These are phyloP conservation scores for Cynara cardunculus DNA, from an alignment of 129 eudicot genomes.

Conservation along the genomic window DNA sequence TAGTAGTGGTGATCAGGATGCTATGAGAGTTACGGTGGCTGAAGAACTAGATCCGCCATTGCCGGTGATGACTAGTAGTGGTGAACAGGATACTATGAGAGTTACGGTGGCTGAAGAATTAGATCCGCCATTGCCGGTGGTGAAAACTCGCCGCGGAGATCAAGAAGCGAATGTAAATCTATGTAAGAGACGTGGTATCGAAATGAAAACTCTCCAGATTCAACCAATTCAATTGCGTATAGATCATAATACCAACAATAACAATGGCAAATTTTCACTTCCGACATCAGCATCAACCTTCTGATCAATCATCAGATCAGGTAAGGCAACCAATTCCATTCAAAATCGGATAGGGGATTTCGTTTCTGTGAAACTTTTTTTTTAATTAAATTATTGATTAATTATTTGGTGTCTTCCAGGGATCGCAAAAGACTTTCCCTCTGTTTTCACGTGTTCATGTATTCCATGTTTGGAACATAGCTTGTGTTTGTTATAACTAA, in stretches of 20 bases:
- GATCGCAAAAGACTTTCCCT: constrained; percentile 17
- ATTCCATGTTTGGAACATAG: constrained; percentile 34
- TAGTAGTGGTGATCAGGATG: constrained; percentile 20
- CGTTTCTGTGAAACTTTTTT: not conserved
- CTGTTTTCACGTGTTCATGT: constrained; percentile 37
- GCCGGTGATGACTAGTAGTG: constrained; percentile 62
- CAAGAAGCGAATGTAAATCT: constrained; percentile 31
- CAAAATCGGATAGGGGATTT: not conserved
- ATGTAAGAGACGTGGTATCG: constrained; percentile 56
- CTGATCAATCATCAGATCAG: not conserved
- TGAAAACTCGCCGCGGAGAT: constrained; percentile 41
- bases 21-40: constrained; percentile 22
- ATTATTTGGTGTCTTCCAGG: constrained; percentile 10
- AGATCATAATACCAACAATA: constrained; percentile 1
- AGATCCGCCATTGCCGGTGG: constrained; percentile 94
- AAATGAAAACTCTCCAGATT: constrained; percentile 46
- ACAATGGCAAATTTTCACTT: not conserved
- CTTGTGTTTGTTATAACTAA: constrained; percentile 28
- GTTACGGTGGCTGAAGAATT: constrained; percentile 35
- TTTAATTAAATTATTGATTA: not conserved
- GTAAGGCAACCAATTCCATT: not conserved
- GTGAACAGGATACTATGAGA: constrained; percentile 14
- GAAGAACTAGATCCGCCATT: constrained; percentile 75
- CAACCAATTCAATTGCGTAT: constrained; percentile 33
- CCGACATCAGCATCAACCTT: constrained; percentile 9